Percentiles rank a stretch among this genome's conserved stretches.
Evolutionary conservation across 371 early-diverging fungal species (phyloP).

Genomic region (Apophysomyces sp.): DNA sequence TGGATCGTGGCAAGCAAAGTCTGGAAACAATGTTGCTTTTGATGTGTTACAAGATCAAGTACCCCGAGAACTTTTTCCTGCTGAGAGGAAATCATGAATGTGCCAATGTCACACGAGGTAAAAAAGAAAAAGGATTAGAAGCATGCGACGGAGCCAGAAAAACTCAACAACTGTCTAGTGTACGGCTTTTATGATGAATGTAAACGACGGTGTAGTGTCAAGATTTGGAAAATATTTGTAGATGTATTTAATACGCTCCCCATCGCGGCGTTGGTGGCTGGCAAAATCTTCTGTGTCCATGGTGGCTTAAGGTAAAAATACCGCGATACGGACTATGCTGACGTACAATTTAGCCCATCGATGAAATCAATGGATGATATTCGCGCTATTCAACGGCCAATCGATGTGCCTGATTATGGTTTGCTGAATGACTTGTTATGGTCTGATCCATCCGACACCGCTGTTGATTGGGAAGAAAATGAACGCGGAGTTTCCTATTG

Average conservation of each 20-base stretch:
- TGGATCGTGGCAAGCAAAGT: constrained; percentile 97
- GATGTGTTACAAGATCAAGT: constrained; percentile 97
- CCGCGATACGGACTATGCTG: neutral
- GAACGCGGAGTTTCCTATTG: constrained; percentile 98
- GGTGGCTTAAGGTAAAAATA: constrained; percentile 82
- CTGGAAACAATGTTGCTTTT: constrained; percentile 95
- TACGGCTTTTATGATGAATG: constrained; percentile 99
- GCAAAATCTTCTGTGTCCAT: constrained; percentile 98
- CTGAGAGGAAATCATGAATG: constrained; percentile 99
- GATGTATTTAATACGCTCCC: constrained; percentile 98
- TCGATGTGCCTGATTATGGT: constrained; percentile 97
- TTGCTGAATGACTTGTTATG: constrained; percentile 89
- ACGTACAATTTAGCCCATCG: constrained; percentile 52
- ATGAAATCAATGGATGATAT: constrained; percentile 93
- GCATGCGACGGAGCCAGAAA: neutral
- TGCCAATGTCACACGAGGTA: constrained; percentile 92
- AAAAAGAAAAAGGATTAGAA: neutral
- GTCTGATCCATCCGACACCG: constrained; percentile 84
- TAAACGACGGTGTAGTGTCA: constrained; percentile 92
- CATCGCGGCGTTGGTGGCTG: constrained; percentile 95
- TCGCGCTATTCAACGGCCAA: constrained; percentile 87
- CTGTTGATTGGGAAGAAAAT: constrained; percentile 94
- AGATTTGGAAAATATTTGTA: constrained; percentile 98
- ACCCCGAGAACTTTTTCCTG: constrained; percentile 95
- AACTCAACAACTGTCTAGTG: constrained; percentile 38